phyloP scores from a whole-genome alignment of 176 grass and related monocot genomes.

The Carex scoparia region DNA sequence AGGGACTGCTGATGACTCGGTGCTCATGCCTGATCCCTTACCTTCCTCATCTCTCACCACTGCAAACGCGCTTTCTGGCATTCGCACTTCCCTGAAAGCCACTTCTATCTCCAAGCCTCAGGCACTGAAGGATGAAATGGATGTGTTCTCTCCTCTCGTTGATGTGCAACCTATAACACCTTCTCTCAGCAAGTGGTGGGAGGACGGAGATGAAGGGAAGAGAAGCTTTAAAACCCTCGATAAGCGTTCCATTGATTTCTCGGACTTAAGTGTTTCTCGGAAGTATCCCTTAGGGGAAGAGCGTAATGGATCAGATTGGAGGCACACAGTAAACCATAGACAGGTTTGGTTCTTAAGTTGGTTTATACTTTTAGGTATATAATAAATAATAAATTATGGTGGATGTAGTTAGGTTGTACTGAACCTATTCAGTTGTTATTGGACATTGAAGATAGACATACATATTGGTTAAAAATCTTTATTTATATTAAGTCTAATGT shows the following conservation, averaged over 20 bases:
- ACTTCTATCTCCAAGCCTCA: conserved; percentile 53
- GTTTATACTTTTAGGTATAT: neutral
- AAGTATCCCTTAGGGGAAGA: conserved; percentile 62
- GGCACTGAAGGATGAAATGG: conserved; percentile 96
- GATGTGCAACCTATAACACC: conserved; percentile 93
- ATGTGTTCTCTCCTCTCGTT: conserved; percentile 97
- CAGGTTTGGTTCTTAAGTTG: conserved; percentile 48
- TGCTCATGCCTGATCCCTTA: conserved; percentile 97
- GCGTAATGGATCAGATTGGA: conserved; percentile 66
- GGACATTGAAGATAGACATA: neutral
- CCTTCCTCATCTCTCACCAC: conserved; percentile 49
- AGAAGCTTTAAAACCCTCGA: conserved; percentile 59
- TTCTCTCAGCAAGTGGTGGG: conserved; percentile 73
- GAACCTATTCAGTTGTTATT: neutral
- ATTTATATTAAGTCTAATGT: neutral
- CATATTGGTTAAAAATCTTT: neutral
- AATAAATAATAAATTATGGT: neutral
- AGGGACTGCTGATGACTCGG: conserved; percentile 70
- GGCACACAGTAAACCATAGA: conserved; percentile 53
- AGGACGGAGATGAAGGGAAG: conserved; percentile 69
- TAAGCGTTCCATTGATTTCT: conserved; percentile 39
- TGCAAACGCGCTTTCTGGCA: conserved; percentile 42
- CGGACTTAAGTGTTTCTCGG: conserved; percentile 30
- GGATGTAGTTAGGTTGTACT: neutral
- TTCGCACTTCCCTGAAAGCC: conserved; percentile 51